Percentiles rank a stretch among this genome's conserved stretches.
Conservation (phyloP, 139 green algal species). For the Picochlorum costavermella region DNA sequence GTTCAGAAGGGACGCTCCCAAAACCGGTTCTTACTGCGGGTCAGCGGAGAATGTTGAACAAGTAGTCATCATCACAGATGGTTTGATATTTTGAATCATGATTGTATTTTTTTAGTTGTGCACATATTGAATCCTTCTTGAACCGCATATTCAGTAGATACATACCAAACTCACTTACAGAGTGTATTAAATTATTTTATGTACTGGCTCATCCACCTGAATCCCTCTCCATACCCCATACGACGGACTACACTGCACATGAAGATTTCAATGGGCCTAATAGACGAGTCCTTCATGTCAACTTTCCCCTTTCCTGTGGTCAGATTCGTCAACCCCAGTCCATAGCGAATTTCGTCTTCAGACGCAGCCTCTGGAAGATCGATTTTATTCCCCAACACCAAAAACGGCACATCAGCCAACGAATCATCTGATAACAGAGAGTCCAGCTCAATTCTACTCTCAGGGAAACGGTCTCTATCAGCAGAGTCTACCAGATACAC, state of each 20-base stretch:
- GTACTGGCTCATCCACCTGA: slow-evolving; percentile 97
- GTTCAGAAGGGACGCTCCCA: slow-evolving; percentile 37
- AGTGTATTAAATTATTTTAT: slow-evolving; percentile 55
- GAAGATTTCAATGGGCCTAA: slow-evolving; percentile 92
- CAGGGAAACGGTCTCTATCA: slow-evolving; percentile 90
- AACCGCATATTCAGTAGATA: not conserved
- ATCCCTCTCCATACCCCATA: slow-evolving; percentile 95
- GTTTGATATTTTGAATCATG: no score
- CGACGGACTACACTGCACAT: slow-evolving; percentile 93
- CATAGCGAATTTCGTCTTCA: slow-evolving; percentile 87
- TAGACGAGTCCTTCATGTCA: slow-evolving; percentile 68
- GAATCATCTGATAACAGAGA: slow-evolving; percentile 87
- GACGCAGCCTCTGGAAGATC: slow-evolving; percentile 73
- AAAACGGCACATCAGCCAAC: slow-evolving; percentile 85
- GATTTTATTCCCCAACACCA: slow-evolving; percentile 99
- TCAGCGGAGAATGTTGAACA: slow-evolving; percentile 31
- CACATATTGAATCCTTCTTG: no score
- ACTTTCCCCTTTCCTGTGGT: slow-evolving; percentile 98
- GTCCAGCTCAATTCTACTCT: slow-evolving; percentile 89
- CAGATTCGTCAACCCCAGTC: slow-evolving; percentile 82
- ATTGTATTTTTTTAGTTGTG: no score
- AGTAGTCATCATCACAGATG: not conserved
- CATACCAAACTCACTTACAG: not conserved
- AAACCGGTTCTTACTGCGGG: slow-evolving; percentile 30
- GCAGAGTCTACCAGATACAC: slow-evolving; percentile 96